A percentile compares a stretch with the other conserved stretches of the same genome.
Evolutionary conservation across 768 basidiomycete species (phyloP).

Genomic region (Suillus brevipes): DNA sequence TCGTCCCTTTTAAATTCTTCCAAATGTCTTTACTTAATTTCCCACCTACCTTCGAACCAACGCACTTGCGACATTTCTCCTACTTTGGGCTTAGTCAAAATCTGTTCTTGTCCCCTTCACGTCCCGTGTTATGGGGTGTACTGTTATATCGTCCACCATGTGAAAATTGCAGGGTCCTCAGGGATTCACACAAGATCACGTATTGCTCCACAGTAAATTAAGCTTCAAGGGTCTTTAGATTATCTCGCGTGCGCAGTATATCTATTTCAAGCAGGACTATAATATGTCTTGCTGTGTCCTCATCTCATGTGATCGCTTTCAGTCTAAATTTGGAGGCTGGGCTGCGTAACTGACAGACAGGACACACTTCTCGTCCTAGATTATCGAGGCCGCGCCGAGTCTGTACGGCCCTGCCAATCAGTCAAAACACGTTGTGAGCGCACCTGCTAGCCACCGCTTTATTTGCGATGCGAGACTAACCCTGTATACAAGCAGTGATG

Average conservation of each 20-base stretch:
- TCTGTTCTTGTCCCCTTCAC: no score
- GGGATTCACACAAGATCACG: neutral
- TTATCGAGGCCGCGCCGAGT: no score
- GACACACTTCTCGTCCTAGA: no score
- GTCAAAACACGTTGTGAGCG: conserved; percentile 42
- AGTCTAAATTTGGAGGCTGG: conserved; percentile 54
- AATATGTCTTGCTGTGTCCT: conserved; percentile 44
- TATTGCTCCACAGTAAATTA: neutral
- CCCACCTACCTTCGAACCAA: neutral
- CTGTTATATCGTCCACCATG: neutral
- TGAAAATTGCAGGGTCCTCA: neutral
- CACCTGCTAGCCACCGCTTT: conserved; percentile 40
- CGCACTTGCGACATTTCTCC: neutral
- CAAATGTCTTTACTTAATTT: neutral
- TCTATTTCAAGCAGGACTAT: conserved; percentile 41
- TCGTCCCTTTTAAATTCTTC: neutral
- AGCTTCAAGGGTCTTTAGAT: conserved; percentile 41
- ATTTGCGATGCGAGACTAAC: conserved; percentile 43
- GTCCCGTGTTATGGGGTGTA: neutral
- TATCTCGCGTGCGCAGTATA: conserved; percentile 51
- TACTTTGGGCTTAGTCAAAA: neutral
- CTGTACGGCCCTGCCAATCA: conserved; percentile 36
- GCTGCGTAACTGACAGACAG: conserved; percentile 35
- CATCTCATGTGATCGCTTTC: conserved; percentile 2
- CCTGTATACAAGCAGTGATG: no score